phyloP scores from a whole-genome alignment of 768 basidiomycete genomes.

The Hericium alpestre region DNA sequence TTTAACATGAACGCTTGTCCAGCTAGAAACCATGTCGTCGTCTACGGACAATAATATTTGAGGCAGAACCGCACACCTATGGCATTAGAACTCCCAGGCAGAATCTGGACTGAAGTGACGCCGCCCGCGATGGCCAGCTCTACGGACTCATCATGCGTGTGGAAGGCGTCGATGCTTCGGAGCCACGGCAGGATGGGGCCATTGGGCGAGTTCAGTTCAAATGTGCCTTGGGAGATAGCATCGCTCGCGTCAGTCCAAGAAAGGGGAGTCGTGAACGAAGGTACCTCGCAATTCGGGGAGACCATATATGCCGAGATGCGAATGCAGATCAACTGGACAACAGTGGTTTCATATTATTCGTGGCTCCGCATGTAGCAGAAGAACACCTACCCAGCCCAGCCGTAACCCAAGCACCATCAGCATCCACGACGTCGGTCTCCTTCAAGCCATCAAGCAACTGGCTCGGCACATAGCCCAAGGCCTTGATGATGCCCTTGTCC shows the following conservation, averaged over 20 bases:
- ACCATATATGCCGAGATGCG: conserved; percentile 68
- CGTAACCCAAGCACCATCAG: conserved; percentile 54
- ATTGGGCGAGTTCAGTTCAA: conserved; percentile 54
- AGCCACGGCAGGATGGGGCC: conserved; percentile 71
- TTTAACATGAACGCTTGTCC: conserved; percentile 88
- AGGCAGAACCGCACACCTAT: conserved; percentile 52
- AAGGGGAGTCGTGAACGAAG: not conserved
- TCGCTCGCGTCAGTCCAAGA: not conserved
- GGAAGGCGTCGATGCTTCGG: conserved; percentile 72
- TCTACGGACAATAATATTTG: not conserved
- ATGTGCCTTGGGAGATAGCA: conserved; percentile 25
- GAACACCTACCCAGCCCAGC: conserved; percentile 42
- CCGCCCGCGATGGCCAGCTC: conserved; percentile 74
- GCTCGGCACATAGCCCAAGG: conserved; percentile 36
- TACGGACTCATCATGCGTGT: conserved; percentile 75
- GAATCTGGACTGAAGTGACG: conserved; percentile 72
- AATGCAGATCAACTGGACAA: conserved; percentile 32
- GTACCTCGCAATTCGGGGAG: conserved; percentile 40
- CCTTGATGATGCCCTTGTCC: conserved; percentile 53
- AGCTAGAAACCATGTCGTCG: conserved; percentile 29
- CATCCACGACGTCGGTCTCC: conserved; percentile 47
- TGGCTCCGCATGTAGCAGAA: conserved; percentile 8
- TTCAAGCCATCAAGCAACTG: conserved; percentile 12
- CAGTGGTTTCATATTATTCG: too few species aligned
- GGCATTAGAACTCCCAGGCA: conserved; percentile 69